Conservation (phyloP, 257 asterid genomes). For the Thymus mandschuricus region DNA sequence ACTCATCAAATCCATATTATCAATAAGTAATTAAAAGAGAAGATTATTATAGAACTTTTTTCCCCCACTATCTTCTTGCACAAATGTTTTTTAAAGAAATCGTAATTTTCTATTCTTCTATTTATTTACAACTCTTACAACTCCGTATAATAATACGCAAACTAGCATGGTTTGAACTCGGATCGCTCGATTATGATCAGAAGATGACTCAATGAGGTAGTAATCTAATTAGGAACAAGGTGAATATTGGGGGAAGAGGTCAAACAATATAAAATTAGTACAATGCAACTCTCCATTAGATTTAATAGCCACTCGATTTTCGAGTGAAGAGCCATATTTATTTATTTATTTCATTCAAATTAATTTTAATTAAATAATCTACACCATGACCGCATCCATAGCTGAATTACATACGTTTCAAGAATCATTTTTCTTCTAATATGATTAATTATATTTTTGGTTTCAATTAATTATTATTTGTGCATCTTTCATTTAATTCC, state of each 20-base stretch:
- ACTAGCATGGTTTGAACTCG: too few species aligned
- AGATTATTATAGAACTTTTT: too few species aligned
- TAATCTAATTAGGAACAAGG: background rate
- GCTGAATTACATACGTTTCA: background rate
- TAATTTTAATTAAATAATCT: background rate
- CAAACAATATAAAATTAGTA: background rate
- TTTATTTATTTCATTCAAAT: background rate
- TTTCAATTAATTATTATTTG: background rate
- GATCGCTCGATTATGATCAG: too few species aligned
- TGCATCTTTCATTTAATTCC: slow-evolving; percentile 7
- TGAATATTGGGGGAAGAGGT: background rate
- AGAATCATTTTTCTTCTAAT: background rate
- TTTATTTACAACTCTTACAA: too few species aligned
- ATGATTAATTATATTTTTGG: background rate
- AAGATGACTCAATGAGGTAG: too few species aligned
- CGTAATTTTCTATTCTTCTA: too few species aligned
- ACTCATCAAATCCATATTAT: too few species aligned
- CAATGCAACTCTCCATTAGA: slow-evolving; percentile 19
- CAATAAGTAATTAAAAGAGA: too few species aligned
- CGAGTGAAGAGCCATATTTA: slow-evolving; percentile 20
- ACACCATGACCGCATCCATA: background rate
- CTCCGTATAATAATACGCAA: too few species aligned
- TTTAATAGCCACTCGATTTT: slow-evolving; percentile 26
- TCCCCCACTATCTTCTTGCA: too few species aligned
- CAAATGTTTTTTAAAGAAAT: too few species aligned